A percentile compares a stretch with the other conserved stretches of the same genome.
Evolutionary conservation across 495 filamentous ascomycete species (phyloP).

Genomic region (Thermothielavioides terrestris): DNA sequence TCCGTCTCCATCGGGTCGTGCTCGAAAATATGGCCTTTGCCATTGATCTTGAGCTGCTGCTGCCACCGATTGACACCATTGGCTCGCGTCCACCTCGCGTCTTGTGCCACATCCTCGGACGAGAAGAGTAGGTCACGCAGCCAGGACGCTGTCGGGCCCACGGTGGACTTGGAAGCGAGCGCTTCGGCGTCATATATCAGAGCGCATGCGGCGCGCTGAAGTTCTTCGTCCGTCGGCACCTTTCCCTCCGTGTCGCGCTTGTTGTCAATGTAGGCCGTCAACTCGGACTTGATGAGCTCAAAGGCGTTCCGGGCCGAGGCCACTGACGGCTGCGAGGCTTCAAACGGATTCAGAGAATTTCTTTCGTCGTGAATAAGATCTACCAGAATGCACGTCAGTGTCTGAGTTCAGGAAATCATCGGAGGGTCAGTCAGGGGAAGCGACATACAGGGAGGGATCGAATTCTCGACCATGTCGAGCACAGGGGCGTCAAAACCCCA

Average conservation of each 20-base stretch:
- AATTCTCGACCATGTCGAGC: slow-evolving; percentile 52
- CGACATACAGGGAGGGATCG: slow-evolving; percentile 53
- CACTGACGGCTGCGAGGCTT: slow-evolving; percentile 28
- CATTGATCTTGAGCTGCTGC: slow-evolving; percentile 36
- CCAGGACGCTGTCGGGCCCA: slow-evolving; percentile 35
- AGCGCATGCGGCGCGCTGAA: slow-evolving; percentile 36
- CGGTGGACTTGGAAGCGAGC: slow-evolving; percentile 18
- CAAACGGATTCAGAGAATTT: slow-evolving; percentile 39
- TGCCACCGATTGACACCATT: slow-evolving; percentile 19
- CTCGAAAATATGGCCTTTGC: slow-evolving; percentile 41
- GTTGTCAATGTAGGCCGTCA: slow-evolving; percentile 34
- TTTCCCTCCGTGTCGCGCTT: slow-evolving; percentile 21
- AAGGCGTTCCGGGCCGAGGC: slow-evolving; percentile 39
- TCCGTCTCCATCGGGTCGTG: slow-evolving; percentile 39
- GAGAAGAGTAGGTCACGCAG: slow-evolving; percentile 46
- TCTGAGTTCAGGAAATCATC: no score
- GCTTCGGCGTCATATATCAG: slow-evolving; percentile 35
- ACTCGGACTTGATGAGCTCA: slow-evolving; percentile 44
- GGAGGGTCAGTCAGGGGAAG: no score
- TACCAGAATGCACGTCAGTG: no score
- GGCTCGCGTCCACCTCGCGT: slow-evolving; percentile 16
- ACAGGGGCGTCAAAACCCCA: slow-evolving; percentile 59
- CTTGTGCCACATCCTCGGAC: slow-evolving; percentile 25
- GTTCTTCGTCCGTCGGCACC: slow-evolving; percentile 33
- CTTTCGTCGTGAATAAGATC: slow-evolving; percentile 51